A percentile compares a stretch with the other conserved stretches of the same genome.
Conservation (phyloP, 2,329 filamentous ascomycete species). For the Dothiorella sarmentorum region DNA sequence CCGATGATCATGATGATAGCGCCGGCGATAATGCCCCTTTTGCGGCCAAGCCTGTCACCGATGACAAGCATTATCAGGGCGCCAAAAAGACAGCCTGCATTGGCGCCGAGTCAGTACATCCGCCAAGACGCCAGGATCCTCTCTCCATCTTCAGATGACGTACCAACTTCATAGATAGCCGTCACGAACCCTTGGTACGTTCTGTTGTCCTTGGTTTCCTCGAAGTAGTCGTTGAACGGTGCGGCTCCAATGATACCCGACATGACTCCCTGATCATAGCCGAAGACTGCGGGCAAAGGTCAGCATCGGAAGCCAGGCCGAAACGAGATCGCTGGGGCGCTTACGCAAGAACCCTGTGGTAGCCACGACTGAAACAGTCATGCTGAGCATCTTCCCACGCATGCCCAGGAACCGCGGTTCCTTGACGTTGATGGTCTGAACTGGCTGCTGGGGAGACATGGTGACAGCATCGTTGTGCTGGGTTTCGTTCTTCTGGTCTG, state of each 20-base stretch:
- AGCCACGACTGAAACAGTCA: slow-evolving; percentile 58
- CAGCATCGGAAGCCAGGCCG: background rate
- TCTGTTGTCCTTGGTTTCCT: slow-evolving; percentile 39
- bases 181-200: slow-evolving; percentile 52
- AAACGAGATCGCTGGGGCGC: background rate
- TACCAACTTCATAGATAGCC: slow-evolving; percentile 50
- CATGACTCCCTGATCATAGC: slow-evolving; percentile 50
- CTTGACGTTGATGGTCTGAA: slow-evolving; percentile 5
- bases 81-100: slow-evolving; percentile 36
- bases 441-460: background rate
- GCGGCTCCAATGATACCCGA: slow-evolving; percentile 35
- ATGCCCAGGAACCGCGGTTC: slow-evolving; percentile 55
- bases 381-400: slow-evolving; percentile 54
- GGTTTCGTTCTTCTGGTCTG: background rate
- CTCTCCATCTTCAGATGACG: slow-evolving; percentile 25
- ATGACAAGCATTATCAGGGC: slow-evolving; percentile 38
- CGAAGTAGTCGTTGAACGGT: slow-evolving; percentile 37
- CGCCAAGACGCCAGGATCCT: background rate
- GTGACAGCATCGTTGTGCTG: background rate
- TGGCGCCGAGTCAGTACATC: slow-evolving; percentile 5
- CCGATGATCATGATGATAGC: slow-evolving; percentile 43
- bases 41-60: slow-evolving; percentile 43
- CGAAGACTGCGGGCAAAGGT: slow-evolving; percentile 40
- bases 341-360: slow-evolving; percentile 57
- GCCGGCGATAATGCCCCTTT: slow-evolving; percentile 43